Percentiles rank a stretch among this genome's conserved stretches.
phyloP scores from a whole-genome alignment of 2,329 filamentous ascomycete genomes.

The Stagonosporopsis chrysanthemi region DNA sequence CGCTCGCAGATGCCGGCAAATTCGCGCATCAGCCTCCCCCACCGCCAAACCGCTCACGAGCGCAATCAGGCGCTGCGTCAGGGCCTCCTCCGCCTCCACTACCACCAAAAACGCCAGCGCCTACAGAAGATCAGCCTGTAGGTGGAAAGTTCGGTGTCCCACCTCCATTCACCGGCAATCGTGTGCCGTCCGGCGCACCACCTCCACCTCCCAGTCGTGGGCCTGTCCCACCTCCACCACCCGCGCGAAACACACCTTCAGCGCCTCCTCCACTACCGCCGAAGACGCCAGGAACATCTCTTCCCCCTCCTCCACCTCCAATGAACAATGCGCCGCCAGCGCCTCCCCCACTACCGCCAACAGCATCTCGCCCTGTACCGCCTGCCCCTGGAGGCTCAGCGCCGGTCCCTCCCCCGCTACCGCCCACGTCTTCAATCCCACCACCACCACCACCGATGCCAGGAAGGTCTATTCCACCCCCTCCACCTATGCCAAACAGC shows the following conservation, averaged over 20 bases:
- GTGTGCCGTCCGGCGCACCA: conserved; percentile 69
- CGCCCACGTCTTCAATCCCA: conserved; percentile 31
- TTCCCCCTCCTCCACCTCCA: conserved; percentile 68
- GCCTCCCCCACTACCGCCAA: conserved; percentile 42
- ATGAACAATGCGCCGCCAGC: conserved; percentile 39
- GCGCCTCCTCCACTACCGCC: conserved; percentile 50
- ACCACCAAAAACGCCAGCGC: conserved; percentile 63
- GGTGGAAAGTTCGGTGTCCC: conserved; percentile 75
- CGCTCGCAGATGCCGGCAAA: conserved; percentile 88
- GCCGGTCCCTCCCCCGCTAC: conserved; percentile 37
- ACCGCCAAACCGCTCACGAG: conserved; percentile 58
- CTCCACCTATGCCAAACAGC: conserved; percentile 41
- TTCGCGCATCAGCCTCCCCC: conserved; percentile 66
- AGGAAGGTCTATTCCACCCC: conserved; percentile 39
- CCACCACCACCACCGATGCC: conserved; percentile 49
- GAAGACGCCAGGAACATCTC: conserved; percentile 51
- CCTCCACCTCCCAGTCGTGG: conserved; percentile 77
- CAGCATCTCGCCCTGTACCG: conserved; percentile 36
- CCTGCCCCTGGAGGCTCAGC: conserved; percentile 32
- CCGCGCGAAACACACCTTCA: conserved; percentile 51
- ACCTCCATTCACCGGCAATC: conserved; percentile 76
- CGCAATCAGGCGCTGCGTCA: conserved; percentile 58
- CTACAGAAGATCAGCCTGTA: conserved; percentile 65
- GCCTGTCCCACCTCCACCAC: conserved; percentile 66
- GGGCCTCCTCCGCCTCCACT: conserved; percentile 72